phyloP scores from a whole-genome alignment of 225 moss, liverwort and hornwort genomes.

The Polytrichum commune region DNA sequence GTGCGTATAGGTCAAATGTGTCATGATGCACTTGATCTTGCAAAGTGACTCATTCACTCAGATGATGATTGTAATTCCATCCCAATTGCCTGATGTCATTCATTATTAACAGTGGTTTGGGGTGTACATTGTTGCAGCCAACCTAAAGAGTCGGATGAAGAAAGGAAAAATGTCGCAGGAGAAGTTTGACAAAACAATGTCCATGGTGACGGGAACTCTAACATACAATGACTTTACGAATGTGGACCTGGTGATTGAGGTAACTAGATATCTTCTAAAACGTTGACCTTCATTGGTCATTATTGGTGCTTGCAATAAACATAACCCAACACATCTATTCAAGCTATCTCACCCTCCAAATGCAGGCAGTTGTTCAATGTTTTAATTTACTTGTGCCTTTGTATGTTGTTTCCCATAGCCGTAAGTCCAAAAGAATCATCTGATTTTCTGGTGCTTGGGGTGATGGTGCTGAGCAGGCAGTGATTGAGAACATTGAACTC shows the following conservation, averaged over 20 bases:
- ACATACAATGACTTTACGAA: conserved; percentile 82
- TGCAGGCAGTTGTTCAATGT: no score
- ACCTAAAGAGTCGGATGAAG: conserved; percentile 88
- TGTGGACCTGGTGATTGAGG: conserved; percentile 97
- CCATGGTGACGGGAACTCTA: conserved; percentile 74
- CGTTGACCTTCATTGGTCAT: no score
- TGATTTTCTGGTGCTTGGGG: conserved; percentile 7
- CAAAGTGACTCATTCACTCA: no score
- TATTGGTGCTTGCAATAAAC: no score
- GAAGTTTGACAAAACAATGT: conserved; percentile 69
- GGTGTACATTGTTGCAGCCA: conserved; percentile 38
- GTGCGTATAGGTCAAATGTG: no score
- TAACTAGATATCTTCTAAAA: conserved; percentile 13
- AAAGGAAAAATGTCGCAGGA: conserved; percentile 93
- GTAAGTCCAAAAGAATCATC: neutral
- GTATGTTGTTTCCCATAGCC: no score
- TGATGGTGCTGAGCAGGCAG: conserved; percentile 58
- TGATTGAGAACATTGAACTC: conserved; percentile 88
- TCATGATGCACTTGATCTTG: no score
- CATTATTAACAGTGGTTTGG: no score
- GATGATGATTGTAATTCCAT: neutral
- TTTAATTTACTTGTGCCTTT: no score
- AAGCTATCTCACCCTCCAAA: no score
- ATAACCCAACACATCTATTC: no score
- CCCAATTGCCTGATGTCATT: neutral